These are phyloP conservation scores for Macrolepiota fuliginosa DNA, from an alignment of 768 basidiomycete genomes.

Conservation along the genomic window DNA sequence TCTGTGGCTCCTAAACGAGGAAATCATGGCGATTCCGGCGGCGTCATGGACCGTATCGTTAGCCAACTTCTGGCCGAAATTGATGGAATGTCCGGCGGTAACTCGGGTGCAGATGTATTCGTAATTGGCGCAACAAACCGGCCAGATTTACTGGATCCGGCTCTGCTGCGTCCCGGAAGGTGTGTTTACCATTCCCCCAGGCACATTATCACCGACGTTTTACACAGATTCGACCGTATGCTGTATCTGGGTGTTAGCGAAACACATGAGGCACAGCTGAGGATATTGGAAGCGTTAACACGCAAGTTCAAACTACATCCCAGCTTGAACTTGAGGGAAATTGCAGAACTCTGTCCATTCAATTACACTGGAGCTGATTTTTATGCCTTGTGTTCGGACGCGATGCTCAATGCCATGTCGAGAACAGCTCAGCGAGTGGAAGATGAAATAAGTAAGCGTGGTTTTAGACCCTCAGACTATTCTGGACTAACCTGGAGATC, in stretches of 20 bases:
- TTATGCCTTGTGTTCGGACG: slow-evolving; percentile 96
- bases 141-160: slow-evolving; percentile 89
- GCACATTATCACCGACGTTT: slow-evolving; percentile 2
- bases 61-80: slow-evolving; percentile 92
- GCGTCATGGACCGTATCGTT: slow-evolving; percentile 98
- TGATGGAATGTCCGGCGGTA: slow-evolving; percentile 79
- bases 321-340: slow-evolving; percentile 51
- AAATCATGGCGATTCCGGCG: slow-evolving; percentile 93
- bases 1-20: slow-evolving; percentile 94
- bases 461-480: neutral
- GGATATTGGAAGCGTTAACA: slow-evolving; percentile 88
- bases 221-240: slow-evolving; percentile 90
- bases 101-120: slow-evolving; percentile 71
- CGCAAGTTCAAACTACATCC: slow-evolving; percentile 86
- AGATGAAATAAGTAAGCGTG: slow-evolving; percentile 56
- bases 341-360: slow-evolving; percentile 82
- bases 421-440: slow-evolving; percentile 82
- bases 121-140: slow-evolving; percentile 96
- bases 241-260: slow-evolving; percentile 92
- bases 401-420: slow-evolving; percentile 93
- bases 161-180: slow-evolving; percentile 86
- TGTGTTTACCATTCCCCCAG: slow-evolving; percentile 27
- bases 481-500: neutral
- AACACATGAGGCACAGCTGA: slow-evolving; percentile 79
- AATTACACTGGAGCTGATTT: slow-evolving; percentile 98